A percentile compares a stretch with the other conserved stretches of the same genome.
Conservation (phyloP, 768 basidiomycete species). For the Amanita pallidorosea region DNA sequence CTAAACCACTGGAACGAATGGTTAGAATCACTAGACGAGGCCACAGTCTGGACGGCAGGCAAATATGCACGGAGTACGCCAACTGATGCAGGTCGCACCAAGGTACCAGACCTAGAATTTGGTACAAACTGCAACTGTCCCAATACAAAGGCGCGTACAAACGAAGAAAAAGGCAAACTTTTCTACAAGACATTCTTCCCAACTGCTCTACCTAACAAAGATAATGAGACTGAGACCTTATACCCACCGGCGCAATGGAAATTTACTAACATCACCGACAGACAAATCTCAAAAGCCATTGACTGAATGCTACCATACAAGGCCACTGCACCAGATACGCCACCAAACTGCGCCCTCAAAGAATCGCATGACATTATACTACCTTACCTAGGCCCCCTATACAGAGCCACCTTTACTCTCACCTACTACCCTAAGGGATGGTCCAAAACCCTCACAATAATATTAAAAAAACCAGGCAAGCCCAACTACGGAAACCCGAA, state of each 20-base stretch:
- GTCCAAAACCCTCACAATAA: neutral
- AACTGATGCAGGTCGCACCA: neutral
- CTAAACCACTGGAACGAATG: neutral
- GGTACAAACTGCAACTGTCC: too few relatives aligned
- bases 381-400: neutral
- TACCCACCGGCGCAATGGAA: neutral
- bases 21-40: too few relatives aligned
- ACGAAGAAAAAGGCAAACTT: neutral
- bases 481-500: conserved; percentile 2
- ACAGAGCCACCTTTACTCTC: neutral
- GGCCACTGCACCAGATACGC: neutral
- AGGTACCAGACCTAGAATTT: neutral
- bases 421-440: neutral
- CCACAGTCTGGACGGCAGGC: neutral
- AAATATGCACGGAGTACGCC: neutral
- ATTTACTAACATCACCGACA: neutral
- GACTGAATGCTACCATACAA: neutral
- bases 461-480: conserved; percentile 4
- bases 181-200: neutral
- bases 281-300: neutral
- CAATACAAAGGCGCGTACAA: neutral
- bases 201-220: neutral
- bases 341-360: neutral
- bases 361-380: neutral
- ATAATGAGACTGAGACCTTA: too few relatives aligned